Base-by-base conservation (phyloP, 257 asterid genomes). In the Solanum pennellii region DNA sequence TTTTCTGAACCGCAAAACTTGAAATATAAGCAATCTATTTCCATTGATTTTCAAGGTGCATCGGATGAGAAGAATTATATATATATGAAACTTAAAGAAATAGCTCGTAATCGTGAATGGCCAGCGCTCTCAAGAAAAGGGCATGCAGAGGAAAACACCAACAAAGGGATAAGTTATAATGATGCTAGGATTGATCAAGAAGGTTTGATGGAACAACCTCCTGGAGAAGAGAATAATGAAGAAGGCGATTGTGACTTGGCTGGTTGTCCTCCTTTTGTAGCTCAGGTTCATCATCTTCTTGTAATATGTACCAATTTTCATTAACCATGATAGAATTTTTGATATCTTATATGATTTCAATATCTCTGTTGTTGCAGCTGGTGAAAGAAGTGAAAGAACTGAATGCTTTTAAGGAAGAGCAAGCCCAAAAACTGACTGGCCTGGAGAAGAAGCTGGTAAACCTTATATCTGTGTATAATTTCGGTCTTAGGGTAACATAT, bases 371-470 rank as follows among this genome's bases (percentile, higher is more conserved):
- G 42, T 52, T 11, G 87, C 93, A 96, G 98, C 59, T 95, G 92
- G 87, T 59, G 84, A 87, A 83, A 82, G 95, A 89, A 89, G 88
- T 92, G 52, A 90, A 92, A 86, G 97, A 94, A 89, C 93, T 94
- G 47, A 91, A 86, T 89, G 88, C 90, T 60, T 90, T 90, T 89
- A 91, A 86, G 89, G 89, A 88, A 65, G 93, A 88, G 88, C 98
- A 95, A 71, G 88, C 89, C 66, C 89, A 52, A 83, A 93, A 86
- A 93, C 86, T 88, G 23, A 89, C 59, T 85, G 89, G 65, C 89
- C 88, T 95, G 91, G 92, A 90, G 89, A 89, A 84, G 89, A 93
- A 94, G 90, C 92, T 95, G 98, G 99, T 95, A 95, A 75, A 76
- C 84, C 20, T 44, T 73, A 77, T 45, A 88, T 82, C 37, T 56